These are phyloP conservation scores for Asterophora parasitica DNA, from an alignment of 768 basidiomycete species.

Conservation along the genomic window DNA sequence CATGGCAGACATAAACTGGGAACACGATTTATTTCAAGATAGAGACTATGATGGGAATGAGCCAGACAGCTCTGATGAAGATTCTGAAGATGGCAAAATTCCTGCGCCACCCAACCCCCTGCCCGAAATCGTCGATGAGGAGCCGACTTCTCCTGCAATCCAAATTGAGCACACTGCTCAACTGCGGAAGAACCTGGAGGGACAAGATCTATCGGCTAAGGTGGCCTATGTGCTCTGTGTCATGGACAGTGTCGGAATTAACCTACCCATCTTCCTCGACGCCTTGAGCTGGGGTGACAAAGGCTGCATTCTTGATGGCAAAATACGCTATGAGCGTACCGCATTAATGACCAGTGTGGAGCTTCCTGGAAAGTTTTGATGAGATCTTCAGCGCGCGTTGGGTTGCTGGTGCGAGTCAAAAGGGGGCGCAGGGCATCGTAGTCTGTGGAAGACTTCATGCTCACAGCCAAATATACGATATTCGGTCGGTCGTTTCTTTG, in stretches of 20 bases:
- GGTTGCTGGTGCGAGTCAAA: slow-evolving; percentile 19
- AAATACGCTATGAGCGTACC: slow-evolving; percentile 19
- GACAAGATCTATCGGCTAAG: not conserved
- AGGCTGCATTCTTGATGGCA: slow-evolving; percentile 18
- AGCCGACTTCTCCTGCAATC: not conserved
- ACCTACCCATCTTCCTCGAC: slow-evolving; percentile 26
- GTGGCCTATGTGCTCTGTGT: slow-evolving; percentile 4
- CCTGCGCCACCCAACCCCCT: not conserved
- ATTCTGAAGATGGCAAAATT: not conserved
- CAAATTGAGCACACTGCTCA: not conserved
- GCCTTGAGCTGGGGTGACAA: slow-evolving; percentile 28
- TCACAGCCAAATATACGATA: slow-evolving; percentile 21
- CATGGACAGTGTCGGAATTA: slow-evolving; percentile 16
- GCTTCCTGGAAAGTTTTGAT: slow-evolving; percentile 19
- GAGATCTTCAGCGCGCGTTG: slow-evolving; percentile 17
- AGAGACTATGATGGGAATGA: not conserved
- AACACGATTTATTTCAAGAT: not conserved
- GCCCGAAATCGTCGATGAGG: not conserved
- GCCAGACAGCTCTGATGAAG: not conserved
- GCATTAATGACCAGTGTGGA: slow-evolving; percentile 20
- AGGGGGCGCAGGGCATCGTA: slow-evolving; percentile 15
- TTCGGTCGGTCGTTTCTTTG: slow-evolving; percentile 28
- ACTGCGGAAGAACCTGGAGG: not conserved
- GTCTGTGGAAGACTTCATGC: slow-evolving; percentile 24
- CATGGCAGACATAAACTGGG: not conserved